Percentiles rank a stretch among this genome's conserved stretches.
phyloP scores from a whole-genome alignment of 2,329 filamentous ascomycete genomes.

The Fusarium sp. region DNA sequence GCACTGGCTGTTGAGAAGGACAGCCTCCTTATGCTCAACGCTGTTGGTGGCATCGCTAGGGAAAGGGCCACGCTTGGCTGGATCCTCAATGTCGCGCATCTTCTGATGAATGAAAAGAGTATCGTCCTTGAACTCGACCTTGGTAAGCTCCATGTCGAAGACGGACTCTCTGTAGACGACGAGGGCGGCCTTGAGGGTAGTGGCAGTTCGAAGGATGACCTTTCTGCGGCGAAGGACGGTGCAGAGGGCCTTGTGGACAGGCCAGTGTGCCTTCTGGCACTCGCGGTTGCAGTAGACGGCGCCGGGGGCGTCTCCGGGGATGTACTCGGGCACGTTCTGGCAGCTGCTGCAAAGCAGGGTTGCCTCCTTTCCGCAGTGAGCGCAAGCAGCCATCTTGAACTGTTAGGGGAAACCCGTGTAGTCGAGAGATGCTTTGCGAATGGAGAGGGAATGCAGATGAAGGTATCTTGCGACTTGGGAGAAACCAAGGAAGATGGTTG shows the following conservation, averaged over 20 bases:
- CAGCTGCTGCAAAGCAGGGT: slow-evolving; percentile 11
- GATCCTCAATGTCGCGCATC: neutral
- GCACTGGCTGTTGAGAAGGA: slow-evolving; percentile 14
- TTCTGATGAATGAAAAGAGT: slow-evolving; percentile 14
- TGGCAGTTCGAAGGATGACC: slow-evolving; percentile 9
- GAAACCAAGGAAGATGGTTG: neutral
- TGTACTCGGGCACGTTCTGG: slow-evolving; percentile 19
- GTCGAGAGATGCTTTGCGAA: neutral
- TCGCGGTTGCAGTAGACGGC: slow-evolving; percentile 24
- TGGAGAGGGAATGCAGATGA: neutral
- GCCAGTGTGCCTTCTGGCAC: slow-evolving; percentile 19
- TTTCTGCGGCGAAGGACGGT: slow-evolving; percentile 12
- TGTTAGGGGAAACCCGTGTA: neutral
- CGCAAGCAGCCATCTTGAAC: slow-evolving; percentile 15
- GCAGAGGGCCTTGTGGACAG: slow-evolving; percentile 19
- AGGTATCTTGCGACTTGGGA: neutral
- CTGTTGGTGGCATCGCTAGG: slow-evolving; percentile 12
- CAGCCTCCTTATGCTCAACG: slow-evolving; percentile 19
- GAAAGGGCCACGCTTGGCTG: neutral
- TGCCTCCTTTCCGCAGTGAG: slow-evolving; percentile 15
- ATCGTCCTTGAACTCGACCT: neutral
- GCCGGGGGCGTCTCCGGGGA: slow-evolving; percentile 12
- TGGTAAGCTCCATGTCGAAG: slow-evolving; percentile 9
- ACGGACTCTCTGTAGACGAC: slow-evolving; percentile 18
- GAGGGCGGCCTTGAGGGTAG: slow-evolving; percentile 19